These are phyloP conservation scores for Mortierella alpina DNA, from an alignment of 192 early-diverging fungal genomes.

Conservation along the genomic window DNA sequence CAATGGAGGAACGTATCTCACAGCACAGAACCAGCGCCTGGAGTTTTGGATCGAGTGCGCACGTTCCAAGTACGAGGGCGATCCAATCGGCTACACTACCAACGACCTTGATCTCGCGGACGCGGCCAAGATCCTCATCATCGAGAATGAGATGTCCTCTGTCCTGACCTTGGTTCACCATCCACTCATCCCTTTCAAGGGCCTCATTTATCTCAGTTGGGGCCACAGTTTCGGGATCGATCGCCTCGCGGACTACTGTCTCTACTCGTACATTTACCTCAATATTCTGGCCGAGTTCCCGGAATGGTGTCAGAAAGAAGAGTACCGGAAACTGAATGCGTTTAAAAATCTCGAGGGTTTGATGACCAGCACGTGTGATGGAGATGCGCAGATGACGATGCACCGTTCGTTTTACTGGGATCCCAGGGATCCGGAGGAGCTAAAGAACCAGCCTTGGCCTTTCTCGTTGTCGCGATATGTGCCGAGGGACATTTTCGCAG, in stretches of 20 bases:
- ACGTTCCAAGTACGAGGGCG: background rate
- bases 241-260: slow-evolving; percentile 12
- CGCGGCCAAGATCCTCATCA: slow-evolving; percentile 14
- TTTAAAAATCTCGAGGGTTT: slow-evolving; percentile 2
- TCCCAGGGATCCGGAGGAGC: background rate
- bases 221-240: slow-evolving; percentile 18
- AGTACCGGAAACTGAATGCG: slow-evolving; percentile 5
- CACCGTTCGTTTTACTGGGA: slow-evolving; percentile 21
- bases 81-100: background rate
- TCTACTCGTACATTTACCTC: slow-evolving; percentile 10
- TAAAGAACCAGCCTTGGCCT: no score
- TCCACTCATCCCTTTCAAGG: slow-evolving; percentile 12
- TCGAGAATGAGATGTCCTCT: slow-evolving; percentile 17
- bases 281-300: slow-evolving; percentile 24
- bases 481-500: slow-evolving; percentile 22
- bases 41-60: slow-evolving; percentile 9
- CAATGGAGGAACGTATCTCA: background rate
- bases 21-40: slow-evolving; percentile 19
- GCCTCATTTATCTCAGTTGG: background rate
- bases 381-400: slow-evolving; percentile 16
- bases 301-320: slow-evolving; percentile 19
- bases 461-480: background rate
- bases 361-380: slow-evolving; percentile 19
- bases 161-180: slow-evolving; percentile 14
- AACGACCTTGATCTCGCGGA: slow-evolving; percentile 14